Conservation (phyloP, 1,139 yeast species). For the Arxiozyma heterogenica region DNA sequence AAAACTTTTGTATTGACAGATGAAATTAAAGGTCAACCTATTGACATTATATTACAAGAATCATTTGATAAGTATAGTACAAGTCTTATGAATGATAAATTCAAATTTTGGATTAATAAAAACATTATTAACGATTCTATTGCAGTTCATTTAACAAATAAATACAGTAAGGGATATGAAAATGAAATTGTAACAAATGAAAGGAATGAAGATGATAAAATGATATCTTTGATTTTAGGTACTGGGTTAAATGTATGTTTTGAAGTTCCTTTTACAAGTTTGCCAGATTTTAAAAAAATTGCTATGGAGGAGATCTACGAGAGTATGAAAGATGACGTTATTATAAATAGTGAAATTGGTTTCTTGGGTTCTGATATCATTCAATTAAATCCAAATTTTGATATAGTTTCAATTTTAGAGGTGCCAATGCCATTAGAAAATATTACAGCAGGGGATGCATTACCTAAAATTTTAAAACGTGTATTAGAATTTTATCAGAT, state of each 20-base stretch:
- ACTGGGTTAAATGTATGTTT: slow-evolving; percentile 33
- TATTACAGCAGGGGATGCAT: slow-evolving; percentile 24
- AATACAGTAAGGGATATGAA: slow-evolving; percentile 6
- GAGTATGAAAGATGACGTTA: slow-evolving; percentile 11
- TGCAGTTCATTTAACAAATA: slow-evolving; percentile 27
- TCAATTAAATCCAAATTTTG: slow-evolving; percentile 14
- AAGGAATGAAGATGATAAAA: background rate
- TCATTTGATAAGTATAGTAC: slow-evolving; percentile 11
- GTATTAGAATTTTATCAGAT: slow-evolving; percentile 13
- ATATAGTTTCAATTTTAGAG: slow-evolving; percentile 7
- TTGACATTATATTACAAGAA: slow-evolving; percentile 15
- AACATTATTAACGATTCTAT: slow-evolving; percentile 31
- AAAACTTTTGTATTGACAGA: slow-evolving; percentile 28
- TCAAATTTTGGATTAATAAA: slow-evolving; percentile 13
- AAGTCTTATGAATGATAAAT: background rate
- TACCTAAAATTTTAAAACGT: slow-evolving; percentile 17
- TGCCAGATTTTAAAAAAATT: slow-evolving; percentile 13
- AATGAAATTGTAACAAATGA: background rate
- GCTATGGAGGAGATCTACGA: slow-evolving; percentile 11
- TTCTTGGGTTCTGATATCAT: slow-evolving; percentile 26
- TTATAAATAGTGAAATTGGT: slow-evolving; percentile 25
- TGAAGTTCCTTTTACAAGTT: slow-evolving; percentile 13
- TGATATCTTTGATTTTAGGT: slow-evolving; percentile 30
- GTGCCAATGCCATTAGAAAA: slow-evolving; percentile 23
- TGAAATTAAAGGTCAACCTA: slow-evolving; percentile 13